Evolutionary conservation across 495 filamentous ascomycete genomes (phyloP), one percentile per base, ranked within the genome.

Genomic region (Lineolata rhizophorae): DNA sequence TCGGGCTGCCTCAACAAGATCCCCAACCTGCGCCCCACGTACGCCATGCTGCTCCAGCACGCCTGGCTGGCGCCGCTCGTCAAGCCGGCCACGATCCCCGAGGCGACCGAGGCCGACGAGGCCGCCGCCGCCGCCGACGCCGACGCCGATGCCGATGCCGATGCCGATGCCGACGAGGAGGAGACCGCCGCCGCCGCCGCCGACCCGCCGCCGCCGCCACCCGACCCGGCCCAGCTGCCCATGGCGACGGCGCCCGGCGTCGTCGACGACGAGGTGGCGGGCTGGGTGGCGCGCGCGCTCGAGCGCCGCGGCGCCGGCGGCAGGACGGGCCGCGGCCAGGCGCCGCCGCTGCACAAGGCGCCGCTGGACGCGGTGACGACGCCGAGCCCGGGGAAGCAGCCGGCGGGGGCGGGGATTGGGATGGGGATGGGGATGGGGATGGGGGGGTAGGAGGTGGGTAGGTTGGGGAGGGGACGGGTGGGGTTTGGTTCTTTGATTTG

Each of bases 1-100:
- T 61, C 62, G 14, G 72, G 76, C 29, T 95, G 90, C 50, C 64
- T 97, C 29, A 79, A 93, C 54, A 97, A 97, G 51, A 74, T 76
- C 35, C 84, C 87, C 2, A 79, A 76, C 32, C 67, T 87, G 19
- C 76, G 87, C 11, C 87, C 85, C 14, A 82, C 76, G 2, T 97
- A 97, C 53, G 63, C 71, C 27, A 82, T 80, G 64, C 64, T 97
- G 13, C 60, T 97, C 10, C 67, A 73, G 37, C 90, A 94, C 48
- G 67, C 77, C 30, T 97, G 87, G 87, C 60, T 97, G 2, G 61
- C 72, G 28, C 59, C 70, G 0, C 58, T 97, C 18, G 65, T 75
- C 47, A 77, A 82, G 35, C 85, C 85, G n/a, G 65, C 70, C 20
- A 78, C 73, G 3, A 91, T 92, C 43, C 52, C 65, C 2, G 78